Evolutionary conservation across 345 rosid genomes (phyloP), one percentile per base, ranked within the genome.

Genomic region (Stellera chamaejasme): DNA sequence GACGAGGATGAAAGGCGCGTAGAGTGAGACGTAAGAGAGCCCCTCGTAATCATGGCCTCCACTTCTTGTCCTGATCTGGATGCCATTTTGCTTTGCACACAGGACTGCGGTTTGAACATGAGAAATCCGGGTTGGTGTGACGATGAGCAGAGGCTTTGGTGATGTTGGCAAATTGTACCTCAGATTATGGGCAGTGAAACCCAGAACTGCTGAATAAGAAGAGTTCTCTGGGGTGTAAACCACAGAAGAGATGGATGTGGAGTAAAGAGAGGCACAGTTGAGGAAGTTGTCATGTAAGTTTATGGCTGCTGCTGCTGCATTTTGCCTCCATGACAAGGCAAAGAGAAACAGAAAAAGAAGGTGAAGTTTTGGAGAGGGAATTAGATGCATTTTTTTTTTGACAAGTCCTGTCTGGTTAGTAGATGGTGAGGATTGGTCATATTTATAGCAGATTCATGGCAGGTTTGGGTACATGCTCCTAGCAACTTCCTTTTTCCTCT

Each of bases 31-130:
- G 0, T 11, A 52, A 2, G 55, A 52, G 13, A 52, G 14, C 27
- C 55, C 55, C 19, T 52, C 43, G 1, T 11, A 13, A 11, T 52
- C 55, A 52, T 52, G 55, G 5, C 55, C 55, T 6, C 55, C 43
- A 1, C 55, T 52, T 2, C 55, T 39, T 4, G 15, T 52, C 13
- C 39, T 52, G 10, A 52, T 27, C 14, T 52, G 55, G 6, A 52
- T 1, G 12, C 8, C 55, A 28, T 52, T 11, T 6, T 13, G 9
- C 13, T 6, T 52, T 11, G 55, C 12, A 16, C 55, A 52, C 12
- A 5, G 12, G 14, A 52, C 13, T 3, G 55, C 27, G 3, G 25
- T 16, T 13, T 52, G 55, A 16, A 52, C 27, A 12, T 52, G 43
- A 10, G 55, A 52, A 11, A 52, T 11, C 16, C 13, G 11, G 19